Conservation (phyloP, 2,329 filamentous ascomycete species). For the Venturia nashicola region DNA sequence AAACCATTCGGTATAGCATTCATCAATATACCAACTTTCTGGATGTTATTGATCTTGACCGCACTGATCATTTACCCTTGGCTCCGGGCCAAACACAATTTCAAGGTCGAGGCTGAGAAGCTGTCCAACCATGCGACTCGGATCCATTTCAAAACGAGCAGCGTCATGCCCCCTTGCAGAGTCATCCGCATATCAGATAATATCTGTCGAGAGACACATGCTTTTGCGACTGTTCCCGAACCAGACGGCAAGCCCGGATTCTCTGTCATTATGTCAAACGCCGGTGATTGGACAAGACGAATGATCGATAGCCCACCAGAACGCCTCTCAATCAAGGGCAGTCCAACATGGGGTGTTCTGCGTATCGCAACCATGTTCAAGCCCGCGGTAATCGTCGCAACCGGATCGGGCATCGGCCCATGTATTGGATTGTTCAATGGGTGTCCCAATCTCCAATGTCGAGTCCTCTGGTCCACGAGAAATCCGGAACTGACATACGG, state of each 20-base stretch:
- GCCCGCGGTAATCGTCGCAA: conserved; percentile 54
- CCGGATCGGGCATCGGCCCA: conserved; percentile 39
- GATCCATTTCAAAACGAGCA: conserved; percentile 41
- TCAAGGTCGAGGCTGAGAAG: conserved; percentile 48
- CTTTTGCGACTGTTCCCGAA: conserved; percentile 61
- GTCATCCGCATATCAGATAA: conserved; percentile 48
- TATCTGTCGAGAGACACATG: conserved; percentile 61
- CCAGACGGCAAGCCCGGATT: conserved; percentile 41
- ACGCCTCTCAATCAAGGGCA: conserved; percentile 55
- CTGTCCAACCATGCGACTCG: conserved; percentile 59
- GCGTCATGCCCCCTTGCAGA: conserved; percentile 43
- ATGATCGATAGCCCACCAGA: conserved; percentile 50
- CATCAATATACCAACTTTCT: conserved; percentile 44
- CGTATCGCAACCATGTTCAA: conserved; percentile 55
- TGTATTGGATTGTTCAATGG: conserved; percentile 13
- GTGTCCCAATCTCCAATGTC: conserved; percentile 4
- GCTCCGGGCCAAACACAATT: conserved; percentile 49
- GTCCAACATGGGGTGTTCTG: conserved; percentile 55
- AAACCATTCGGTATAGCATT: conserved; percentile 21
- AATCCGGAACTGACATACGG: conserved; percentile 11
- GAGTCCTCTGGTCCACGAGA: conserved; percentile 12
- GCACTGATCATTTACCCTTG: conserved; percentile 56
- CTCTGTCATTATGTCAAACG: conserved; percentile 58
- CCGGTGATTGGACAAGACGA: conserved; percentile 60
- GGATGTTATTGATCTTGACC: conserved; percentile 53